Percentiles rank a stretch among this genome's conserved stretches.
phyloP scores from a whole-genome alignment of 371 early-diverging fungal genomes.

The Haplosporangium sp. region DNA sequence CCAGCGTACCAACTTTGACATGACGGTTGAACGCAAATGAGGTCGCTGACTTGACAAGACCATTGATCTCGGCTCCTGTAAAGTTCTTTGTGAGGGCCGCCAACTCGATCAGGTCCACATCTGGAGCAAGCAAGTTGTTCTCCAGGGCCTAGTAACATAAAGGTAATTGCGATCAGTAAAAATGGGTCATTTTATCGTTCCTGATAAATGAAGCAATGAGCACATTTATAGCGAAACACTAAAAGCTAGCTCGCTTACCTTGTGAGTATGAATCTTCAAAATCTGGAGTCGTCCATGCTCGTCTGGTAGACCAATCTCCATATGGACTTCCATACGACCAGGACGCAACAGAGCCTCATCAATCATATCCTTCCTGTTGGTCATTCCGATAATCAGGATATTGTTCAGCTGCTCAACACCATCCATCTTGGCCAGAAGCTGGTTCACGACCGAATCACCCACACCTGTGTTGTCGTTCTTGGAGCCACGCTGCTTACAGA shows the following conservation, averaged over 20 bases:
- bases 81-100: conserved; percentile 98
- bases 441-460: conserved; percentile 99
- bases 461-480: conserved; percentile 96
- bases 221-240: too few species aligned
- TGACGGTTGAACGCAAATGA: conserved; percentile 99
- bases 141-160: conserved; percentile 76
- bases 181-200: neutral
- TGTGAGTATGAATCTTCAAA: conserved; percentile 92
- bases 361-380: conserved; percentile 98
- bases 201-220: too few species aligned
- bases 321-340: conserved; percentile 96
- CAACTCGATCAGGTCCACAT: conserved; percentile 92
- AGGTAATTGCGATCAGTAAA: neutral
- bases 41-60: conserved; percentile 98
- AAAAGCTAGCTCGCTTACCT: conserved; percentile 55
- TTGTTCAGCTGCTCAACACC: conserved; percentile 98
- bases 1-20: conserved; percentile 89
- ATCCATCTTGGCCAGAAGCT: conserved; percentile 98
- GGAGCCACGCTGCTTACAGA: conserved; percentile 98
- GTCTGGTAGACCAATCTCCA: conserved; percentile 97
- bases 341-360: conserved; percentile 98
- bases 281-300: conserved; percentile 93
- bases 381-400: conserved; percentile 98
- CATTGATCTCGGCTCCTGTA: conserved; percentile 98
- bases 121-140: conserved; percentile 86